phyloP scores from a whole-genome alignment of 2,329 filamentous ascomycete genomes.

The Stagonosporopsis chrysanthemi region DNA sequence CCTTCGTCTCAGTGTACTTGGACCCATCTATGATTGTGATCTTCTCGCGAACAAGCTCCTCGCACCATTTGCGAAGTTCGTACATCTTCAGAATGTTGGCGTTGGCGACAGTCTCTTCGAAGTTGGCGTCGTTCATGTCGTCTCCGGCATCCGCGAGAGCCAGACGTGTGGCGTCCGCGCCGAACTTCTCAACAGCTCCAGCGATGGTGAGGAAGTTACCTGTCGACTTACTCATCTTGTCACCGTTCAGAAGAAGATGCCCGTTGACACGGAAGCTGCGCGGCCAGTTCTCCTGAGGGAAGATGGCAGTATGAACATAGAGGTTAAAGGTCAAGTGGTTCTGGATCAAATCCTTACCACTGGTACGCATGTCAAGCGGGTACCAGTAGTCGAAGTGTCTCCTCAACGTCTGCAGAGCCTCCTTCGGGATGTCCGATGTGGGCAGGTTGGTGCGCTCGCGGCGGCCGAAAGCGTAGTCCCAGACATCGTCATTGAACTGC shows the following conservation, averaged over 20 bases:
- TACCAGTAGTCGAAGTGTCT: constrained; percentile 98
- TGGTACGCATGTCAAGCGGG: constrained; percentile 85
- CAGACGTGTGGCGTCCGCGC: constrained; percentile 89
- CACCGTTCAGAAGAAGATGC: constrained; percentile 91
- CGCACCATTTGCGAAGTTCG: constrained; percentile 87
- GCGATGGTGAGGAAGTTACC: constrained; percentile 95
- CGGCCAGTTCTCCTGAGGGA: constrained; percentile 89
- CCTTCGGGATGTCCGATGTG: constrained; percentile 74
- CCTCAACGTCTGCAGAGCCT: constrained; percentile 79
- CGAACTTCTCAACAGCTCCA: constrained; percentile 88
- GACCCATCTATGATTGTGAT: constrained; percentile 53
- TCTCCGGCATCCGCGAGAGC: constrained; percentile 95
- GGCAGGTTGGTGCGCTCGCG: constrained; percentile 74
- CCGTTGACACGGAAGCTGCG: constrained; percentile 86
- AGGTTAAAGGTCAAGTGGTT: constrained; percentile 97
- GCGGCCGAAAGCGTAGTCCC: constrained; percentile 92
- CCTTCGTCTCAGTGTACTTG: constrained; percentile 52
- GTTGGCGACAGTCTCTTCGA: constrained; percentile 94
- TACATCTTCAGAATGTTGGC: constrained; percentile 87
- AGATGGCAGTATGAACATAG: constrained; percentile 91
- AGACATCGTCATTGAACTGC: constrained; percentile 93
- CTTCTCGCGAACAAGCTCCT: constrained; percentile 77
- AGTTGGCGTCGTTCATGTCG: constrained; percentile 93
- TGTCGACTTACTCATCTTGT: constrained; percentile 98
- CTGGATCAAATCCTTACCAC: constrained; percentile 75